Evolutionary conservation across 371 early-diverging fungal species (phyloP).

Genomic region (Rhizopus stolonifer): DNA sequence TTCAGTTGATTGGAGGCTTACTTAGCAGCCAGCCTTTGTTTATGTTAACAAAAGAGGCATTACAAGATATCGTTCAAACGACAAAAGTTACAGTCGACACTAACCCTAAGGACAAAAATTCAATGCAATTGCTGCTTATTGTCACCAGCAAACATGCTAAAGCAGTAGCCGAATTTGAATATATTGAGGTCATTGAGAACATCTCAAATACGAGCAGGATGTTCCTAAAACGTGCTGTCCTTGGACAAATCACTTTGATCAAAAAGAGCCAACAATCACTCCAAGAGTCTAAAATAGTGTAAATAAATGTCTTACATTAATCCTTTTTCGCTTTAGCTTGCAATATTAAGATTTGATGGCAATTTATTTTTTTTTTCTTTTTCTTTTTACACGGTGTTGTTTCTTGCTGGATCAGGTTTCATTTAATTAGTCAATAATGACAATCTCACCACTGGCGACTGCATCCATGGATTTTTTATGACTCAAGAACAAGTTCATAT

Average conservation of each 20-base stretch:
- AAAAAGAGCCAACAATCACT: conserved; percentile 8
- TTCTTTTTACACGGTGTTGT: too few species aligned
- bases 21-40: conserved; percentile 13
- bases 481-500: conserved; percentile 39
- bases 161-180: conserved; percentile 7
- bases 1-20: conserved; percentile 10
- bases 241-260: conserved; percentile 9
- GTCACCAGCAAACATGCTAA: conserved; percentile 21
- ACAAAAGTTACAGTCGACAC: conserved; percentile 6
- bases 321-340: too few species aligned
- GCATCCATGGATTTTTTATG: conserved; percentile 27
- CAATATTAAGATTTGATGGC: too few species aligned
- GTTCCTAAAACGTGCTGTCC: conserved; percentile 23
- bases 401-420: too few species aligned
- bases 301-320: too few species aligned
- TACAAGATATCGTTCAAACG: conserved; percentile 12
- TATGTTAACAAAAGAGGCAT: not conserved
- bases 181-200: not conserved
- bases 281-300: not conserved
- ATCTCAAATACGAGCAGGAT: conserved; percentile 15
- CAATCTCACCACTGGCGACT: conserved; percentile 16
- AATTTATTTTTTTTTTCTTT: too few species aligned
- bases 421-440: conserved; percentile 5
- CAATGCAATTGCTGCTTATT: conserved; percentile 19
- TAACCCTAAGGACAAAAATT: conserved; percentile 20